These are phyloP conservation scores for Datisca glomerata DNA, from an alignment of 306 rosid species.

Conservation along the genomic window DNA sequence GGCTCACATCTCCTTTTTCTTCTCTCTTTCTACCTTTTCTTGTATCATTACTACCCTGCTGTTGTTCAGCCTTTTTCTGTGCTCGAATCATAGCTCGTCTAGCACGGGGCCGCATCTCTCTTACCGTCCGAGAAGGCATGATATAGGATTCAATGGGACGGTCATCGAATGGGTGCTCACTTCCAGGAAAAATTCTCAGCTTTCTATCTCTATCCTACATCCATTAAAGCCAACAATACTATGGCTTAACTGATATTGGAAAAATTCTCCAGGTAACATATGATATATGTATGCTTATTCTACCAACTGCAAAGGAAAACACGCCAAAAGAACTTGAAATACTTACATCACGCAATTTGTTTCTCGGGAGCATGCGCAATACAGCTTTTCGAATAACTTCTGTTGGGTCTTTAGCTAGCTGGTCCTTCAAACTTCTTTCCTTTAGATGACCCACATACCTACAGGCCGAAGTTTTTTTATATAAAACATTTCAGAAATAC, in stretches of 20 bases:
- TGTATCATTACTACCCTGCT: constrained; percentile 21
- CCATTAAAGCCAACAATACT: too few species aligned
- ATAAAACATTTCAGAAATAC: too few species aligned
- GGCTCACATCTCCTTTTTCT: too few species aligned
- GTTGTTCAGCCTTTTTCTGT: constrained; percentile 67
- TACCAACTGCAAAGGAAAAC: too few species aligned
- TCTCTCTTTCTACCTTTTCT: constrained; percentile 36
- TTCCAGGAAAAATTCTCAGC: constrained; percentile 63
- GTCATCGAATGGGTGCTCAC: constrained; percentile 78
- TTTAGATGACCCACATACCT: constrained; percentile 80
- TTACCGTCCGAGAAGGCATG: constrained; percentile 65
- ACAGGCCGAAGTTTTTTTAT: too few species aligned
- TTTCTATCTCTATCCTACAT: constrained; percentile 90
- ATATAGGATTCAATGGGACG: constrained; percentile 61
- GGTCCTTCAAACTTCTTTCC: constrained; percentile 77
- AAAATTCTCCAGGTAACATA: too few species aligned
- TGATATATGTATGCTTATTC: too few species aligned
- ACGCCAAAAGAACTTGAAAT: too few species aligned
- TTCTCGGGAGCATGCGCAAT: constrained; percentile 87
- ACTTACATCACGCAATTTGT: constrained; percentile 86
- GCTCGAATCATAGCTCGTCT: constrained; percentile 91
- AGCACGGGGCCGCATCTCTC: constrained; percentile 77
- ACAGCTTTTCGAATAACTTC: constrained; percentile 96
- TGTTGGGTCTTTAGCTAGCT: constrained; percentile 83
- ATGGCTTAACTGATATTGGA: too few species aligned